Percentiles rank a stretch among this genome's conserved stretches.
Evolutionary conservation across 2,329 filamentous ascomycete genomes (phyloP).

Genomic region (Byssochlamys sp.): DNA sequence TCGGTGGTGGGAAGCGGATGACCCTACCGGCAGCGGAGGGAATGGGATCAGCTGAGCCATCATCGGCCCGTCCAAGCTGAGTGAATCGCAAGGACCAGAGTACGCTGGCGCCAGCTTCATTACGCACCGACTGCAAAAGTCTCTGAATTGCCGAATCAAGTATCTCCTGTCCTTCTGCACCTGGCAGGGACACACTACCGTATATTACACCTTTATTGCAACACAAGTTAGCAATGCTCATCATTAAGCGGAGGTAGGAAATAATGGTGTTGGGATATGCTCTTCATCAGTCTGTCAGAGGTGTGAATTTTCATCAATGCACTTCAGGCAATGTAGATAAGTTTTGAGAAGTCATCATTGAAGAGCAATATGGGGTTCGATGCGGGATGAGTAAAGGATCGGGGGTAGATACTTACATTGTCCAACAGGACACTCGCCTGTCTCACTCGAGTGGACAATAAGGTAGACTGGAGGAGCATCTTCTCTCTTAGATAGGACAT

Average conservation of each 20-base stretch:
- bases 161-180: constrained; percentile 31
- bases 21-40: constrained; percentile 35
- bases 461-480: constrained; percentile 46
- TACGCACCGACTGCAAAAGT: constrained; percentile 32
- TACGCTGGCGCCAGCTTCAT: constrained; percentile 25
- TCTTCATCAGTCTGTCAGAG: constrained; percentile 81
- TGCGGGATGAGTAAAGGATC: constrained; percentile 6
- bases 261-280: constrained; percentile 12
- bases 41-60: constrained; percentile 10
- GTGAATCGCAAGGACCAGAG: constrained; percentile 48
- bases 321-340: constrained; percentile 99
- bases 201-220: constrained; percentile 48
- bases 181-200: constrained; percentile 36
- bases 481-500: constrained; percentile 18
- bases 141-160: constrained; percentile 27
- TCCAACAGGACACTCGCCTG: constrained; percentile 76
- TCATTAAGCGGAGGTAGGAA: constrained; percentile 5
- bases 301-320: constrained; percentile 71
- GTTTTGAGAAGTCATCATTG: constrained; percentile 88
- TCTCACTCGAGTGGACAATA: constrained; percentile 74
- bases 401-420: constrained; percentile 64
- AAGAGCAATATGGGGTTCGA: constrained; percentile 24
- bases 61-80: constrained; percentile 29
- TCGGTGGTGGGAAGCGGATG: constrained; percentile 49
- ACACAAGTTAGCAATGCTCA: constrained; percentile 26